phyloP scores from a whole-genome alignment of 495 filamentous ascomycete genomes.

The Achaetomiella virescens region DNA sequence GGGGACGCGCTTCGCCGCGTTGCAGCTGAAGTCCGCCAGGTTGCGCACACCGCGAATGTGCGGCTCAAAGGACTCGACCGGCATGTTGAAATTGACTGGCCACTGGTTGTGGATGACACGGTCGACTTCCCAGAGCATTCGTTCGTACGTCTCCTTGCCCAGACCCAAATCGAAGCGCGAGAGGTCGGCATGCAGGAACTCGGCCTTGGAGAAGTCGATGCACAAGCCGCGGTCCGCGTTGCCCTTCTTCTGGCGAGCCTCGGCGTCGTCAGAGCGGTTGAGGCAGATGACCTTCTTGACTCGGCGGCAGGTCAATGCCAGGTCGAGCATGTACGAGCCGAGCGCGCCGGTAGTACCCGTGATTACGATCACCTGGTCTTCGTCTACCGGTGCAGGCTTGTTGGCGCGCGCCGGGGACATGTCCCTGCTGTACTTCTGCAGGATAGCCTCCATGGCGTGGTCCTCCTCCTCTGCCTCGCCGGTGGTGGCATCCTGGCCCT shows the following conservation, averaged over 20 bases:
- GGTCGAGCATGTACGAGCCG: constrained; percentile 51
- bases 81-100: constrained; percentile 57
- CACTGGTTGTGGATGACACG: constrained; percentile 58
- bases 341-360: constrained; percentile 57
- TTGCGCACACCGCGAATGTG: constrained; percentile 49
- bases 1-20: constrained; percentile 38
- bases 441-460: constrained; percentile 28
- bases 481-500: constrained; percentile 10
- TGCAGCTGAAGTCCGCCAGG: constrained; percentile 46
- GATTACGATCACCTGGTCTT: constrained; percentile 44
- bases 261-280: constrained; percentile 44
- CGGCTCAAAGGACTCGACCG: constrained; percentile 49
- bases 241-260: constrained; percentile 25
- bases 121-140: constrained; percentile 35
- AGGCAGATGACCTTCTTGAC: constrained; percentile 50
- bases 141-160: constrained; percentile 27
- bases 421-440: constrained; percentile 35
- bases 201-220: constrained; percentile 35
- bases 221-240: constrained; percentile 32
- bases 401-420: constrained; percentile 22
- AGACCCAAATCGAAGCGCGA: constrained; percentile 43
- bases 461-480: constrained; percentile 20
- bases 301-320: constrained; percentile 29
- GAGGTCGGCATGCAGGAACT: constrained; percentile 48
- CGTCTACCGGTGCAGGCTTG: constrained; percentile 30